Percentiles rank a stretch among this genome's conserved stretches.
Conservation (phyloP, 164 flowering plant genomes). For the Cinnamomum chago region DNA sequence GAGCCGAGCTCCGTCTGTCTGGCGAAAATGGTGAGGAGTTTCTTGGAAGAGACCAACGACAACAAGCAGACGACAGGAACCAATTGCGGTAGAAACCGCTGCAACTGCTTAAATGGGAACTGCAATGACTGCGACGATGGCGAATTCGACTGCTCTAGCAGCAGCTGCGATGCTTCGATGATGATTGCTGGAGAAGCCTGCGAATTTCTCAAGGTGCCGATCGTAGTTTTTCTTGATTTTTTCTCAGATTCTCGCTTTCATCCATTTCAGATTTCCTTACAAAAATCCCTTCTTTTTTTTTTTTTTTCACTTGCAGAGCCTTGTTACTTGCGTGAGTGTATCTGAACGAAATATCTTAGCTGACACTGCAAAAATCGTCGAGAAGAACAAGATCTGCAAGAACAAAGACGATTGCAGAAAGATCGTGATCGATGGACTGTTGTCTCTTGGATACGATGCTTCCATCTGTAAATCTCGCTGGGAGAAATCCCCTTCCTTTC, state of each 20-base stretch:
- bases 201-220: slow-evolving; percentile 66
- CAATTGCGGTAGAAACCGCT: slow-evolving; percentile 54
- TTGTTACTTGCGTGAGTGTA: slow-evolving; percentile 25
- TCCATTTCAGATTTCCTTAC: too few species aligned
- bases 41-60: slow-evolving; percentile 67
- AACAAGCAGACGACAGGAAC: slow-evolving; percentile 26
- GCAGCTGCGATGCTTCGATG: slow-evolving; percentile 31
- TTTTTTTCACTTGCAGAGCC: slow-evolving; percentile 16
- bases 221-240: too few species aligned
- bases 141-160: slow-evolving; percentile 46
- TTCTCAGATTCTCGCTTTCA: not conserved
- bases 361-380: slow-evolving; percentile 32
- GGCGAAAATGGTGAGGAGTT: slow-evolving; percentile 83
- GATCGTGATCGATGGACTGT: slow-evolving; percentile 43
- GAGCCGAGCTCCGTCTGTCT: slow-evolving; percentile 91
- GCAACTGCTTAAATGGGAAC: slow-evolving; percentile 84
- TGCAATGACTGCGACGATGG: slow-evolving; percentile 68
- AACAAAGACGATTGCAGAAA: slow-evolving; percentile 46
- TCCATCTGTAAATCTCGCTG: slow-evolving; percentile 77
- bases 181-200: slow-evolving; percentile 26
- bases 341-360: slow-evolving; percentile 33
- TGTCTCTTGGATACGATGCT: slow-evolving; percentile 61
- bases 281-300: not conserved
- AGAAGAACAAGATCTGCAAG: slow-evolving; percentile 48
- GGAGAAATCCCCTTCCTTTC: slow-evolving; percentile 68